Percentiles rank a stretch among this genome's conserved stretches.
Evolutionary conservation across 768 basidiomycete genomes (phyloP).

Genomic region (Leccinellum albellum): DNA sequence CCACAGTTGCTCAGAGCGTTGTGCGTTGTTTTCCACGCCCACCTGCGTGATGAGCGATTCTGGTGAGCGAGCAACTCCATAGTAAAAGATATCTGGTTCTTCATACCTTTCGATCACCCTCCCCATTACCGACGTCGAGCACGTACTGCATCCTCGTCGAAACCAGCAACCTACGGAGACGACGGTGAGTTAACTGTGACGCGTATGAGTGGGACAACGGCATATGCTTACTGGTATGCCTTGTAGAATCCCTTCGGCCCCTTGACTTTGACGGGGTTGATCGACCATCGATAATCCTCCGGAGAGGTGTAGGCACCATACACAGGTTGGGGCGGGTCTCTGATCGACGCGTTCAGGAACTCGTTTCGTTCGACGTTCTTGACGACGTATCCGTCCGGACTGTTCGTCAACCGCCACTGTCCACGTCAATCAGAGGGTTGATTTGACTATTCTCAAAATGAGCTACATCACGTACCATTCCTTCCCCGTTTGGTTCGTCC

Average conservation of each 20-base stretch:
- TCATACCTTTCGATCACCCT: not conserved
- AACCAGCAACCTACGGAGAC: not conserved
- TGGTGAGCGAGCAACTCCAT: not conserved
- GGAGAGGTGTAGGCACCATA: not conserved
- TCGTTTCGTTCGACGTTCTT: not conserved
- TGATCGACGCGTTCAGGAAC: not conserved
- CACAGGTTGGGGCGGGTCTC: not conserved
- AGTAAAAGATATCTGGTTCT: not conserved
- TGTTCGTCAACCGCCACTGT: slow-evolving; percentile 2
- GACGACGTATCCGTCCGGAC: not conserved
- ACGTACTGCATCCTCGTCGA: not conserved
- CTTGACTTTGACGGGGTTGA: not conserved
- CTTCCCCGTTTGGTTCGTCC: not conserved
- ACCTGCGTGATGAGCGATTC: not conserved
- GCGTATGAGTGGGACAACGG: not conserved
- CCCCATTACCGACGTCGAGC: not conserved
- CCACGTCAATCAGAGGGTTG: not conserved
- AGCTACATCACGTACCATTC: not conserved
- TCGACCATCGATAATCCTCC: not conserved
- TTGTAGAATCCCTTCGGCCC: not conserved
- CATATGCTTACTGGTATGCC: not conserved
- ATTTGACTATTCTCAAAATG: not conserved
- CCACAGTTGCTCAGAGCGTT: slow-evolving; percentile 5
- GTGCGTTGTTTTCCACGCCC: not conserved
- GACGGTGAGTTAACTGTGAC: not conserved